A percentile compares a stretch with the other conserved stretches of the same genome.
Conservation (phyloP, 2,329 filamentous ascomycete species). For the Knufia fluminis region DNA sequence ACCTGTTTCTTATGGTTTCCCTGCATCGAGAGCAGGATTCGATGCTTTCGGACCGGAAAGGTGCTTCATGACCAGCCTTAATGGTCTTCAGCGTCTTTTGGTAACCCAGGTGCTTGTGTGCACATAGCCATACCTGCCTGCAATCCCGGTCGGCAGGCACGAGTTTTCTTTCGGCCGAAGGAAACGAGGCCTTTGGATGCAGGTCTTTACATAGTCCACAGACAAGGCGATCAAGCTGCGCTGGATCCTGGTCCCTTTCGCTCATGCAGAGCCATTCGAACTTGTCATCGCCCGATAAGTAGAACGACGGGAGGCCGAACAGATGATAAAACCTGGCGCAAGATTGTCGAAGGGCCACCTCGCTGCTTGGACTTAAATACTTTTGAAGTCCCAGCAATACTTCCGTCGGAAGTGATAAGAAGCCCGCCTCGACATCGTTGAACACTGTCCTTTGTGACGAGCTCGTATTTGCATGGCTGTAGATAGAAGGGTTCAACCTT, state of each 20-base stretch:
- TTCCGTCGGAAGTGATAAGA: conserved; percentile 22
- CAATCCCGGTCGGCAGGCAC: conserved; percentile 18
- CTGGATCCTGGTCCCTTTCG: conserved; percentile 22
- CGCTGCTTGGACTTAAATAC: conserved; percentile 17
- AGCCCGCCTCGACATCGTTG: conserved; percentile 21
- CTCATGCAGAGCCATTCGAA: conserved; percentile 24
- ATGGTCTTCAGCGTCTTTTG: conserved; percentile 18
- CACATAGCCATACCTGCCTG: conserved; percentile 22
- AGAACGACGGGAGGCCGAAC: conserved; percentile 19
- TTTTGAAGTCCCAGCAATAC: conserved; percentile 17
- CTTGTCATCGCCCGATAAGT: conserved; percentile 18
- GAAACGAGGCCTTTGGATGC: conserved; percentile 18
- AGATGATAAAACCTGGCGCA: conserved; percentile 22
- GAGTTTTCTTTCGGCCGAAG: conserved; percentile 16
- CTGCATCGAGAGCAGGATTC: conserved; percentile 22
- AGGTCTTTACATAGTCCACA: conserved; percentile 20
- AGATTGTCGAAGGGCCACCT: conserved; percentile 21
- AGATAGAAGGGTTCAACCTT: conserved; percentile 15
- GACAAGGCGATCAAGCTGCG: conserved; percentile 17
- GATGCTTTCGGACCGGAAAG: conserved; percentile 20
- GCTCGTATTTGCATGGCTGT: conserved; percentile 11
- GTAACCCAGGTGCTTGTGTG: conserved; percentile 20
- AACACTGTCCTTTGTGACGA: conserved; percentile 21
- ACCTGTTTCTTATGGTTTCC: conserved; percentile 20
- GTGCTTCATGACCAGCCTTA: conserved; percentile 21